Evolutionary conservation across 305 asterid species (phyloP).

Genomic region (Fraxinus floribunda): DNA sequence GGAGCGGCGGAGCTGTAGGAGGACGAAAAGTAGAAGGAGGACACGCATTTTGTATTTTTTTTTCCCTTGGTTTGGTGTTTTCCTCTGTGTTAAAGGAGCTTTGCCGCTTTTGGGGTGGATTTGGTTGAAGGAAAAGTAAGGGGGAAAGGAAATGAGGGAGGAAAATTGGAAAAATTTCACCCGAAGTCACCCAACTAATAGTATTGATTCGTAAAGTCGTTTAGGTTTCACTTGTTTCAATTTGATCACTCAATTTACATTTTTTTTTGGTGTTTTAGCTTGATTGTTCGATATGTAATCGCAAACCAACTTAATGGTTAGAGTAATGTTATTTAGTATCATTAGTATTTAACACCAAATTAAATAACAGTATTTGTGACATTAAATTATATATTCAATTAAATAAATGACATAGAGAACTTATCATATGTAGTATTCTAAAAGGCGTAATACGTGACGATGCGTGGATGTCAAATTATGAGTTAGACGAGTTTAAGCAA

Average conservation of each 20-base stretch:
- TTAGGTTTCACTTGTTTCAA: background rate
- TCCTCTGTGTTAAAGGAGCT: background rate
- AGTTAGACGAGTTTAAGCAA: no score
- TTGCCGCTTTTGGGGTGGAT: background rate
- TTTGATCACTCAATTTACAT: background rate
- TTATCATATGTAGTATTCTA: background rate
- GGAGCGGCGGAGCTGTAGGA: constrained; percentile 13
- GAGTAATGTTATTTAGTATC: no score
- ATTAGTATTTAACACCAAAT: no score
- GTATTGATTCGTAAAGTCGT: background rate
- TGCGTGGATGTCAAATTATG: no score
- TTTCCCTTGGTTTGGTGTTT: background rate
- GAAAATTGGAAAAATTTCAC: background rate
- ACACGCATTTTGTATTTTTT: constrained; percentile 33
- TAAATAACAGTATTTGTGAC: no score
- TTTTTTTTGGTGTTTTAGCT: background rate
- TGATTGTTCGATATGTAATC: background rate
- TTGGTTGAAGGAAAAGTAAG: background rate
- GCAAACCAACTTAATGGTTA: background rate
- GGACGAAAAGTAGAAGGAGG: constrained; percentile 21
- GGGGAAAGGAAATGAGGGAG: background rate
- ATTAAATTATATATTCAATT: no score
- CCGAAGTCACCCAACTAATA: background rate
- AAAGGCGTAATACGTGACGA: no score
- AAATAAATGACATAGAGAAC: background rate